A percentile compares a stretch with the other conserved stretches of the same genome.
Evolutionary conservation across 495 filamentous ascomycete genomes (phyloP).

Genomic region (Xylaria flabelliformis): DNA sequence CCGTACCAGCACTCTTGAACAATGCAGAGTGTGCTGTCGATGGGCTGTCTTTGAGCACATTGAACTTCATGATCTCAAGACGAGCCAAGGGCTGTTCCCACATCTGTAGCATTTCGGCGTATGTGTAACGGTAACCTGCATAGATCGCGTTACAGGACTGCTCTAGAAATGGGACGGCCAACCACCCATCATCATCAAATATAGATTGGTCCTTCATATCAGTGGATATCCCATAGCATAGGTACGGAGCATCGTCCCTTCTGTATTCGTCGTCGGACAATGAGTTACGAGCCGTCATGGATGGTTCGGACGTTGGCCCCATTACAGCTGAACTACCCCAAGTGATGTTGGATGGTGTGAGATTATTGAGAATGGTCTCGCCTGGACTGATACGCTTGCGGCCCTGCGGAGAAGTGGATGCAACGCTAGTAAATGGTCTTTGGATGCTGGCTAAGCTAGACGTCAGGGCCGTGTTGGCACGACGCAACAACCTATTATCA

Average conservation of each 20-base stretch:
- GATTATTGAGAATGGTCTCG: constrained; percentile 68
- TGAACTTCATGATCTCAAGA: constrained; percentile 86
- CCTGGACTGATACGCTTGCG: constrained; percentile 70
- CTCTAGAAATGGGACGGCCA: constrained; percentile 73
- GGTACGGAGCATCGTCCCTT: constrained; percentile 48
- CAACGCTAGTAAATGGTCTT: constrained; percentile 71
- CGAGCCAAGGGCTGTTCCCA: constrained; percentile 80
- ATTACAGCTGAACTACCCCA: constrained; percentile 71
- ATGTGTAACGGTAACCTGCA: constrained; percentile 74
- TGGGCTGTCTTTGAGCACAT: constrained; percentile 59
- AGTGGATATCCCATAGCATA: constrained; percentile 61
- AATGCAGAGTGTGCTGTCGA: constrained; percentile 33
- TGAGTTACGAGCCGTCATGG: constrained; percentile 51
- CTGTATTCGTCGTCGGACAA: constrained; percentile 53
- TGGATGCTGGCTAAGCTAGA: constrained; percentile 74
- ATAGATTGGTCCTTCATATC: constrained; percentile 75
- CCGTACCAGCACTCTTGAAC: constrained; percentile 35
- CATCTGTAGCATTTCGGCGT: constrained; percentile 80
- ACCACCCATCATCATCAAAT: constrained; percentile 79
- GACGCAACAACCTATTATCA: constrained; percentile 59
- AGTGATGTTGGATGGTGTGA: constrained; percentile 63
- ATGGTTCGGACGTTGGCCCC: constrained; percentile 52
- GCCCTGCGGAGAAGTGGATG: constrained; percentile 75
- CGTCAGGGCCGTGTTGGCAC: constrained; percentile 63
- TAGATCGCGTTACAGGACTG: constrained; percentile 65